phyloP scores from a whole-genome alignment of 768 basidiomycete genomes.

The Collybiopsis luxurians region DNA sequence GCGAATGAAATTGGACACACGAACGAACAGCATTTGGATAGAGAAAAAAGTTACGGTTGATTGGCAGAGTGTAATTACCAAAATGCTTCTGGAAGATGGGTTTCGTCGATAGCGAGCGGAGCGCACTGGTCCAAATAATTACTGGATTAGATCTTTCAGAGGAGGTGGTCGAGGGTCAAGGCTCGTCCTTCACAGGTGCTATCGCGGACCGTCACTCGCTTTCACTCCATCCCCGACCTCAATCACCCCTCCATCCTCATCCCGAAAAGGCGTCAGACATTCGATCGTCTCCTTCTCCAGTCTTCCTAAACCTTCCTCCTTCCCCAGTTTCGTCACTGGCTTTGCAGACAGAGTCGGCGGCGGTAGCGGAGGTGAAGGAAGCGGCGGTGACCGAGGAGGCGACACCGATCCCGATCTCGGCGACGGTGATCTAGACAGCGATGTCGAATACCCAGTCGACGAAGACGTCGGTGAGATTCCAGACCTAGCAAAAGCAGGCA shows the following conservation, averaged over 20 bases:
- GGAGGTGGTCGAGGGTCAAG: too few species aligned
- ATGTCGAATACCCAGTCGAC: constrained; percentile 53
- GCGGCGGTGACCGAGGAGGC: constrained; percentile 13
- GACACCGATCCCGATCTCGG: constrained; percentile 34
- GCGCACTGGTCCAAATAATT: too few species aligned
- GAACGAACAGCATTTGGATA: too few species aligned
- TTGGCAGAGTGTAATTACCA: too few species aligned
- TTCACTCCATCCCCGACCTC: neutral
- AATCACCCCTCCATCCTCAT: neutral
- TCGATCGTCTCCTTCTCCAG: neutral
- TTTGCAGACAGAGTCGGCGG: neutral
- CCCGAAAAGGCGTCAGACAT: neutral
- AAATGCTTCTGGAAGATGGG: too few species aligned
- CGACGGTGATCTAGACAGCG: constrained; percentile 49
- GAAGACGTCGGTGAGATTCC: constrained; percentile 59
- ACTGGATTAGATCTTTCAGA: too few species aligned
- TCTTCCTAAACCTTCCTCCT: neutral
- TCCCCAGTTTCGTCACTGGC: neutral
- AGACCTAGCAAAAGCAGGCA: constrained; percentile 32
- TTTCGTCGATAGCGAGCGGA: too few species aligned
- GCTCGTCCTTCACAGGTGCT: neutral
- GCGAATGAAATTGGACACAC: too few species aligned
- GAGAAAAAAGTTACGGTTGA: too few species aligned
- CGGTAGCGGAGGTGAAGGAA: neutral
- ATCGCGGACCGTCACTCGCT: neutral